A percentile compares a stretch with the other conserved stretches of the same genome.
Conservation (phyloP, 2,329 filamentous ascomycete genomes). For the Lachnellula hyalina region DNA sequence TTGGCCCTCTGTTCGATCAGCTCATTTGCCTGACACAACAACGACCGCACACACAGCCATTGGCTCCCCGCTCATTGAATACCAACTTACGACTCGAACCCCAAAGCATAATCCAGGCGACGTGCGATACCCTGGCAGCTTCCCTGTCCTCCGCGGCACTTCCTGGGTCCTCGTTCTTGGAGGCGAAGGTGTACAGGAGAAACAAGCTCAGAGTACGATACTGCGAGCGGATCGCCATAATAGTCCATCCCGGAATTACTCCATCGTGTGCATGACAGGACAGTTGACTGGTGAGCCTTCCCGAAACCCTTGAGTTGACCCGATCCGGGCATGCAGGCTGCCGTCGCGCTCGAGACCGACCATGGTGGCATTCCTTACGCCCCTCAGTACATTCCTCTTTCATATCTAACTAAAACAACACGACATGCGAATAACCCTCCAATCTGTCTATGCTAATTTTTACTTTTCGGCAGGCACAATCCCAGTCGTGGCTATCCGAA, state of each 20-base stretch:
- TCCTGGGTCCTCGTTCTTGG: conserved; percentile 7
- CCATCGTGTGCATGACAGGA: conserved; percentile 18
- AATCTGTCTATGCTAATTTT: conserved; percentile 13
- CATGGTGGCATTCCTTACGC: conserved; percentile 23
- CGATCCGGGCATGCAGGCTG: conserved; percentile 24
- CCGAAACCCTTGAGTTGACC: conserved; percentile 21
- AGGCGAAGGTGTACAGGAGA: background rate
- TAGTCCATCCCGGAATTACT: conserved; percentile 15
- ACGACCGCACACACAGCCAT: conserved; percentile 10
- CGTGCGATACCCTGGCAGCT: conserved; percentile 1
- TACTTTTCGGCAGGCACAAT: conserved; percentile 6
- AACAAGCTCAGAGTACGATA: background rate
- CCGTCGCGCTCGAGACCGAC: conserved; percentile 10
- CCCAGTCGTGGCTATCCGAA: background rate
- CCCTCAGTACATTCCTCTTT: conserved; percentile 22
- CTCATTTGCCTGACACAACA: conserved; percentile 21
- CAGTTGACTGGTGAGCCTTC: conserved; percentile 15
- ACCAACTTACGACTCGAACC: conserved; percentile 2
- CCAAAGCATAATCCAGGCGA: conserved; percentile 9
- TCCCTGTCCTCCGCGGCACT: background rate
- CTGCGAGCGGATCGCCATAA: conserved; percentile 17
- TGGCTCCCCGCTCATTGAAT: conserved; percentile 7
- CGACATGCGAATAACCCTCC: background rate
- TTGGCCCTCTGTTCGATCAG: conserved; percentile 14
- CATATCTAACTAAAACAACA: conserved; percentile 14